A percentile compares a stretch with the other conserved stretches of the same genome.
phyloP scores from a whole-genome alignment of 352 stramenopile species.

The Pythium phragmitis region DNA sequence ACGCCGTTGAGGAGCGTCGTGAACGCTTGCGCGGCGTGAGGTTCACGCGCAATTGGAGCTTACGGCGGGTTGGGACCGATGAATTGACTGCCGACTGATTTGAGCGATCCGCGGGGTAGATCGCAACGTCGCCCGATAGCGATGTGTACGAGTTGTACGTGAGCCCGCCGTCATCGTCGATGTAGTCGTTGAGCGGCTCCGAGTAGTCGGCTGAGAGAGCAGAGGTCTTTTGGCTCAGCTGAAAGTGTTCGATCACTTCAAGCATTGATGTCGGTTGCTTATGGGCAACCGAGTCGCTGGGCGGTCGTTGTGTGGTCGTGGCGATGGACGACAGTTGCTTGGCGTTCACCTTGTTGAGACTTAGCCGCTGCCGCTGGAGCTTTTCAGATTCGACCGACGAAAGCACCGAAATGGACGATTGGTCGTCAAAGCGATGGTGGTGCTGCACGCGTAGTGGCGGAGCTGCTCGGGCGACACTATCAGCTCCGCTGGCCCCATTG shows the following conservation, averaged over 20 bases:
- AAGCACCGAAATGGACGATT: constrained; percentile 62
- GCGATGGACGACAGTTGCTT: constrained; percentile 28
- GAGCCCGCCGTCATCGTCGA: not conserved
- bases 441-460: not conserved
- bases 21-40: constrained; percentile 24
- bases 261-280: constrained; percentile 38
- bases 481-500: not conserved
- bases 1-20: constrained; percentile 16
- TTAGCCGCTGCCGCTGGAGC: constrained; percentile 59
- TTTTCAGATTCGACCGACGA: constrained; percentile 77
- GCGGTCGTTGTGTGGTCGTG: not conserved
- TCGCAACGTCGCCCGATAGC: constrained; percentile 2
- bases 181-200: constrained; percentile 20
- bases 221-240: constrained; percentile 30
- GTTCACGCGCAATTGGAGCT: constrained; percentile 25
- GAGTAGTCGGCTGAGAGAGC: constrained; percentile 25
- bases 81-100: not conserved
- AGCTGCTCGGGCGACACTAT: not conserved
- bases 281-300: not conserved
- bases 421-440: constrained; percentile 21
- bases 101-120: constrained; percentile 1
- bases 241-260: constrained; percentile 62
- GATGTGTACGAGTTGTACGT: constrained; percentile 21
- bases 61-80: constrained; percentile 1
- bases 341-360: constrained; percentile 36